Evolutionary conservation across 2,329 filamentous ascomycete genomes (phyloP).

Genomic region (Fonsecaea monophora): DNA sequence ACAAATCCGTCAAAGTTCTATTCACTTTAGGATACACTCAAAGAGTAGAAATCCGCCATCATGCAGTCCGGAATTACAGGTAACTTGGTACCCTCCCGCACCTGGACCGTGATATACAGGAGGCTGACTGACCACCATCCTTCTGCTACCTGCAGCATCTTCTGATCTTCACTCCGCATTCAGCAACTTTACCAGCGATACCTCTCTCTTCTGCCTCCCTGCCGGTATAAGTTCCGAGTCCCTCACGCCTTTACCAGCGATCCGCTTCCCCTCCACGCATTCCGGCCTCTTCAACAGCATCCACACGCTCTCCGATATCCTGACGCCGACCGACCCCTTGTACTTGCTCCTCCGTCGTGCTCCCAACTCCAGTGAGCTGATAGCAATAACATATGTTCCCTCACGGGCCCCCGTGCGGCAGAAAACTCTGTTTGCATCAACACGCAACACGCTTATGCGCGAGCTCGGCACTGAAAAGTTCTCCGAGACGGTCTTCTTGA

Average conservation of each 20-base stretch:
- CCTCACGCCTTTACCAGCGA: slow-evolving; percentile 49
- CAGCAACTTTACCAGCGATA: slow-evolving; percentile 50
- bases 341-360: slow-evolving; percentile 65
- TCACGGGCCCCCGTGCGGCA: slow-evolving; percentile 67
- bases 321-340: slow-evolving; percentile 62
- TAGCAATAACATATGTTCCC: slow-evolving; percentile 69
- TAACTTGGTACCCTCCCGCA: slow-evolving; percentile 36
- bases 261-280: slow-evolving; percentile 47
- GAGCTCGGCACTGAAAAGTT: slow-evolving; percentile 69
- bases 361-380: slow-evolving; percentile 41
- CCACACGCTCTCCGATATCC: slow-evolving; percentile 55
- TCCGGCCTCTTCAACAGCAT: slow-evolving; percentile 59
- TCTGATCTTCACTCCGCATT: slow-evolving; percentile 56
- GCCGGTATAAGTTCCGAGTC: slow-evolving; percentile 54
- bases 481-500: slow-evolving; percentile 63
- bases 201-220: slow-evolving; percentile 54
- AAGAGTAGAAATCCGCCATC: slow-evolving; percentile 30
- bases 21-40: neutral
- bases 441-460: slow-evolving; percentile 64
- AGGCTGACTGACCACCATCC: neutral
- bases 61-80: slow-evolving; percentile 60
- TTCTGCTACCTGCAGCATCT: slow-evolving; percentile 46
- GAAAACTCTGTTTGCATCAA: slow-evolving; percentile 72
- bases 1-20: neutral
- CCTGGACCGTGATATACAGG: neutral